Evolutionary conservation across 2,329 filamentous ascomycete genomes (phyloP).

Genomic region (Apiospora phragmitis): DNA sequence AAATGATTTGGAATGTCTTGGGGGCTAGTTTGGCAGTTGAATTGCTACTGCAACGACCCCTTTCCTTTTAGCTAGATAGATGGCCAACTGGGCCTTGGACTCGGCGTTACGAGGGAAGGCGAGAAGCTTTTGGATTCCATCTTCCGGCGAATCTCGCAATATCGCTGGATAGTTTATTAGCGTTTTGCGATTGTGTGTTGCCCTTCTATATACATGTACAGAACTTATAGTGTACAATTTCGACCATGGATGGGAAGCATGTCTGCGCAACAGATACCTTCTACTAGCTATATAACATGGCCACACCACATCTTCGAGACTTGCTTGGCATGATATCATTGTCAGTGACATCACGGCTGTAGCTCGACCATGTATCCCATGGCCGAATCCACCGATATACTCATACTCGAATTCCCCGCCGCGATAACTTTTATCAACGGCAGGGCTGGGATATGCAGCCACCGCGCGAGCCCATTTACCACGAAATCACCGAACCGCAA

Average conservation of each 20-base stretch:
- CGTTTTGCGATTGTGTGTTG: background rate
- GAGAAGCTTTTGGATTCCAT: background rate
- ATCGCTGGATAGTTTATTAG: conserved; percentile 3
- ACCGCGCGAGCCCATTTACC: background rate
- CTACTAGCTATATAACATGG: background rate
- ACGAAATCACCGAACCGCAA: background rate
- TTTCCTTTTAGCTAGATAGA: background rate
- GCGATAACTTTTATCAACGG: background rate
- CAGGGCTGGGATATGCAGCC: background rate
- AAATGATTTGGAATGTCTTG: background rate
- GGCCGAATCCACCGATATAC: too few species aligned
- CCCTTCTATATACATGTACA: background rate
- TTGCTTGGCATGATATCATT: background rate
- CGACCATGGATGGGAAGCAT: background rate
- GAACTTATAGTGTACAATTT: background rate
- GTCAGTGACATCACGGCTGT: too few species aligned
- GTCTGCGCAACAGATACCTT: background rate
- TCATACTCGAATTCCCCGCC: background rate
- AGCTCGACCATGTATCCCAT: background rate
- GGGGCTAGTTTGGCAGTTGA: background rate
- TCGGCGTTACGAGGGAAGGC: background rate
- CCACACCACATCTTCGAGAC: background rate
- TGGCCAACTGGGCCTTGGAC: background rate
- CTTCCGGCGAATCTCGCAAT: background rate
- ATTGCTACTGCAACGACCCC: background rate